Percentiles rank a stretch among this genome's conserved stretches.
phyloP scores from a whole-genome alignment of 345 rosid species.

The Sapria himalayana region DNA sequence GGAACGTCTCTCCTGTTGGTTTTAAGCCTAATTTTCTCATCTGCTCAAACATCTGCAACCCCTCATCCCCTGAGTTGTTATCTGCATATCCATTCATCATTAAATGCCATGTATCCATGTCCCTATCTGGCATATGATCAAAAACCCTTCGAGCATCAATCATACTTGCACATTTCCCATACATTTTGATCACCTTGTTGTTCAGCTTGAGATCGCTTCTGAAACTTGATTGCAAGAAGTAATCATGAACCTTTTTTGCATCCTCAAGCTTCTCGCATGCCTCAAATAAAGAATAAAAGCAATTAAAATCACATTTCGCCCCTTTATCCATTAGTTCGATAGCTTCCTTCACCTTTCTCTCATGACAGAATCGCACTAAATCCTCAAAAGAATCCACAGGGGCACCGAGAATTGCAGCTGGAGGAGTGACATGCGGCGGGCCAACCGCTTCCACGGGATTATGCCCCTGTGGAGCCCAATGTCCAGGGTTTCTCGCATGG shows the following conservation, averaged over 20 bases:
- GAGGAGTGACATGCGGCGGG: slow-evolving; percentile 1
- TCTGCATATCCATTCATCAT: slow-evolving; percentile 39
- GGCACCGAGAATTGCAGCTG: slow-evolving; percentile 1
- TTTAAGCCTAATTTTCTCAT: slow-evolving; percentile 29
- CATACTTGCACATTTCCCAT: slow-evolving; percentile 30
- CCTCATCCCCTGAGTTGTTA: slow-evolving; percentile 51
- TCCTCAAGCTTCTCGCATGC: slow-evolving; percentile 33
- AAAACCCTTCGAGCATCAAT: slow-evolving; percentile 56
- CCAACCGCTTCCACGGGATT: too few species aligned
- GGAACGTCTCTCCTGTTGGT: slow-evolving; percentile 36
- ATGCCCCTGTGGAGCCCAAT: too few species aligned
- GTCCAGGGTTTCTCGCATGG: too few species aligned
- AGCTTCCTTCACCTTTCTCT: slow-evolving; percentile 38
- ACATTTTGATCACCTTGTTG: slow-evolving; percentile 44
- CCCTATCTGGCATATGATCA: slow-evolving; percentile 46
- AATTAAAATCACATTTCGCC: slow-evolving; percentile 29
- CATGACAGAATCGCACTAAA: slow-evolving; percentile 23
- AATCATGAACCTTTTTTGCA: slow-evolving; percentile 59
- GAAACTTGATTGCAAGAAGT: slow-evolving; percentile 31
- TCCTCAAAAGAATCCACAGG: slow-evolving; percentile 16
- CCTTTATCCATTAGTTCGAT: slow-evolving; percentile 45
- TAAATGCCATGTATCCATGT: slow-evolving; percentile 57
- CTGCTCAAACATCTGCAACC: slow-evolving; percentile 52
- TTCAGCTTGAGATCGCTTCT: slow-evolving; percentile 34
- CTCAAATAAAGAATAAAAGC: slow-evolving; percentile 29